Evolutionary conservation across 306 rosid species (phyloP).

Genomic region (Sesbania bispinosa): DNA sequence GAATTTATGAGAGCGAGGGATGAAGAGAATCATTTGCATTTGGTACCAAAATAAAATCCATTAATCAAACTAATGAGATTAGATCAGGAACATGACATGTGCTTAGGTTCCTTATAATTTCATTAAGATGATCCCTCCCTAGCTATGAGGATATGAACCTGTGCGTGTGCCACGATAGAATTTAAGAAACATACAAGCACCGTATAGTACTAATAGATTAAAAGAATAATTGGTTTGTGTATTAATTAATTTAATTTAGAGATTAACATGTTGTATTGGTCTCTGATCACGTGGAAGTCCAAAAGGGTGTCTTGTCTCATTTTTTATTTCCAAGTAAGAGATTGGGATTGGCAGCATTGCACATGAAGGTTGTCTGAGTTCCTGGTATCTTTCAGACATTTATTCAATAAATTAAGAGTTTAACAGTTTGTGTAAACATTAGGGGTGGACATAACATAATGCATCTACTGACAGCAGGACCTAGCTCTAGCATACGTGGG

Average conservation of each 20-base stretch:
- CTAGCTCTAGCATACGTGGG: slow-evolving; percentile 29
- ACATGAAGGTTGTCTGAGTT: slow-evolving; percentile 44
- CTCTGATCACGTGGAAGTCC: slow-evolving; percentile 39
- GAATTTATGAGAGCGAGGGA: slow-evolving; percentile 23
- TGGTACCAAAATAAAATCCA: background rate
- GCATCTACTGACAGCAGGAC: slow-evolving; percentile 28
- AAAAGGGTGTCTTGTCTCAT: slow-evolving; percentile 37
- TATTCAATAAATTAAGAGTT: slow-evolving; percentile 19
- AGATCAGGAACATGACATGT: slow-evolving; percentile 50
- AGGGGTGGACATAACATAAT: slow-evolving; percentile 46
- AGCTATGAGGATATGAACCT: slow-evolving; percentile 17
- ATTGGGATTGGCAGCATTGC: slow-evolving; percentile 43
- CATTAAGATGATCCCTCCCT: slow-evolving; percentile 19
- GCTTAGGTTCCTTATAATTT: slow-evolving; percentile 41
- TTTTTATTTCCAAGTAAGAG: slow-evolving; percentile 16
- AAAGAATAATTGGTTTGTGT: background rate
- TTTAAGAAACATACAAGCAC: slow-evolving; percentile 33
- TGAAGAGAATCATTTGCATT: slow-evolving; percentile 24
- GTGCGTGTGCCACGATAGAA: slow-evolving; percentile 14
- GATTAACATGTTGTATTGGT: slow-evolving; percentile 21
- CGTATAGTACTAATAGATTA: background rate
- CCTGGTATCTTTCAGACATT: slow-evolving; percentile 34
- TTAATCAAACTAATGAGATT: slow-evolving; percentile 30
- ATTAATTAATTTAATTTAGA: background rate
- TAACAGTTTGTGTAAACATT: slow-evolving; percentile 32